Percentiles rank a stretch among this genome's conserved stretches.
phyloP scores from a whole-genome alignment of 139 green algal species.

The Chlorella sp. region DNA sequence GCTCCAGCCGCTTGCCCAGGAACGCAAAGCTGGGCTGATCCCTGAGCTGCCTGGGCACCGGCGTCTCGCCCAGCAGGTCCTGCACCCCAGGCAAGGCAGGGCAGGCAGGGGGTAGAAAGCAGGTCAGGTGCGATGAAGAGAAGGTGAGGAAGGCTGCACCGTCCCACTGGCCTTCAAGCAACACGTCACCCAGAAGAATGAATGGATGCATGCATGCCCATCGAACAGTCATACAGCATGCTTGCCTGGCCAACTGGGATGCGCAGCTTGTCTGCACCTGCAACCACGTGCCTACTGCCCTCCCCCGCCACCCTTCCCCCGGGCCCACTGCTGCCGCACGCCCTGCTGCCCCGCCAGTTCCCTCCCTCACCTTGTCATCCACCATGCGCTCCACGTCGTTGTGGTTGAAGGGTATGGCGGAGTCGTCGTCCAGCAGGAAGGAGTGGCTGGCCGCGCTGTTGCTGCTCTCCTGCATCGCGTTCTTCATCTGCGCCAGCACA shows the following conservation, averaged over 20 bases:
- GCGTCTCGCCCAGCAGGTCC: slow-evolving; percentile 44
- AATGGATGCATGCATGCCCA: not conserved
- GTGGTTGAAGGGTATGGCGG: slow-evolving; percentile 85
- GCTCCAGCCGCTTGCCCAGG: slow-evolving; percentile 42
- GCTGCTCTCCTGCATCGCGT: slow-evolving; percentile 89
- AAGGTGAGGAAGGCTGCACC: not conserved
- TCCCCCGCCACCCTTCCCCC: too few relatives aligned
- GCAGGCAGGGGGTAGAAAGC: not conserved
- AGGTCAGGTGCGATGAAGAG: not conserved
- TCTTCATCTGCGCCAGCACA: slow-evolving; percentile 87
- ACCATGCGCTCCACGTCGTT: slow-evolving; percentile 75
- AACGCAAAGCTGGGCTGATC: slow-evolving; percentile 44
- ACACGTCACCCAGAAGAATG: not conserved
- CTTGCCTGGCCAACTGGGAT: too few relatives aligned
- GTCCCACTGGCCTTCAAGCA: not conserved
- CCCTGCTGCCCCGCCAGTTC: not conserved
- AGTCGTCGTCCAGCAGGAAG: slow-evolving; percentile 99
- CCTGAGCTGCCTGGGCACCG: slow-evolving; percentile 34
- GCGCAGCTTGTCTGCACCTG: not conserved
- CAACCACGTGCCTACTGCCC: not conserved
- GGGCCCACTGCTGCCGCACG: not conserved
- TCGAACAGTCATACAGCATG: too few relatives aligned
- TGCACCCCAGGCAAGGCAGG: not conserved
- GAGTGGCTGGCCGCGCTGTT: slow-evolving; percentile 75
- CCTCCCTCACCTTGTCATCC: slow-evolving; percentile 54